These are phyloP conservation scores for Boletus pseudo-olivaceus DNA, from an alignment of 768 basidiomycete species.

Conservation along the genomic window DNA sequence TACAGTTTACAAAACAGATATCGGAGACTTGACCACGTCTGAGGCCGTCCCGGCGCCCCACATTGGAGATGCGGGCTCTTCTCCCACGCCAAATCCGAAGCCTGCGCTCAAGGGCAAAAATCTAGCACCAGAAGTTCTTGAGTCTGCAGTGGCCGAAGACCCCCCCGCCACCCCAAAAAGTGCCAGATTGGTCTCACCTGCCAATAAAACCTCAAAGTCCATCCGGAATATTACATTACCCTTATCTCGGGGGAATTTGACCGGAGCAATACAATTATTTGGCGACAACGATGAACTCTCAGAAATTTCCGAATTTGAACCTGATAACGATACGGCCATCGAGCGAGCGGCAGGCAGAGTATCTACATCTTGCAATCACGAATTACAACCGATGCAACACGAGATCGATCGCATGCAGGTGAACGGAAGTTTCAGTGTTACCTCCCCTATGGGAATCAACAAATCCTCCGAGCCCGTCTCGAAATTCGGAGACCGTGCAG, in stretches of 20 bases:
- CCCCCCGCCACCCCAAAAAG: not conserved
- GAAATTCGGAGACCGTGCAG: not conserved
- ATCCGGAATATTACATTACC: not conserved
- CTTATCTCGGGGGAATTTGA: not conserved
- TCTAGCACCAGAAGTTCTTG: not conserved
- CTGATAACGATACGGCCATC: not conserved
- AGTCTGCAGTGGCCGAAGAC: not conserved
- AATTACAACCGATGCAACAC: not conserved
- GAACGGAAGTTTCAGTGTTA: constrained; percentile 10
- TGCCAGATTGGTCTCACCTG: not conserved
- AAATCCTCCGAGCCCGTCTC: not conserved
- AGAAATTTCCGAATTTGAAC: constrained; percentile 33
- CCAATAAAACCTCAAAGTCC: not conserved
- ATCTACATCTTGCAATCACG: not conserved
- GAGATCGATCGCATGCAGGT: not conserved
- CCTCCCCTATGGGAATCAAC: not conserved
- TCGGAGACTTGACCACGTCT: constrained; percentile 15
- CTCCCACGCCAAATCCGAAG: not conserved
- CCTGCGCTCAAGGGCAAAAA: not conserved
- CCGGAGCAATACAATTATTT: constrained; percentile 2
- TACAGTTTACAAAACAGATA: constrained; percentile 29
- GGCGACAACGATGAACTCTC: constrained; percentile 27
- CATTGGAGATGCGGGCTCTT: not conserved
- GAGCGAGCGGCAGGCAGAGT: not conserved
- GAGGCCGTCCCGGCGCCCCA: not conserved